Percentiles rank a stretch among this genome's conserved stretches.
Evolutionary conservation across 768 basidiomycete genomes (phyloP).

Genomic region (Tylopilus subfusipes): DNA sequence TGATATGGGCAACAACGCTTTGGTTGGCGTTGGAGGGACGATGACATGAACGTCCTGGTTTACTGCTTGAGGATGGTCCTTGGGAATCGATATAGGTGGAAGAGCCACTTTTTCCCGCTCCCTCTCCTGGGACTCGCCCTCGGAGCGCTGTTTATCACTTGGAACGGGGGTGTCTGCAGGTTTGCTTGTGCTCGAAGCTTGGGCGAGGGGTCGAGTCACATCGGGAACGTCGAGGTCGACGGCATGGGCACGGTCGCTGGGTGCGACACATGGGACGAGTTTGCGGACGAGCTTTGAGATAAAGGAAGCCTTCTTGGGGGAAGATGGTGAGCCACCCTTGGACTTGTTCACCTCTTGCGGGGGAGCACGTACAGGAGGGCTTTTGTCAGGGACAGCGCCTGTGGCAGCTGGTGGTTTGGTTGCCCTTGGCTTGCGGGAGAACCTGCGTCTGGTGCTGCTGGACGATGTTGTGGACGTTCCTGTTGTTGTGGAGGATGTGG

Average conservation of each 20-base stretch:
- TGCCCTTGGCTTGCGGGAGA: slow-evolving; percentile 29
- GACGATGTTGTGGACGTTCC: slow-evolving; percentile 22
- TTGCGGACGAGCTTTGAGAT: slow-evolving; percentile 56
- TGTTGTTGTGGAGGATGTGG: slow-evolving; percentile 22
- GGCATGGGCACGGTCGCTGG: slow-evolving; percentile 44
- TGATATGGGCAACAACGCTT: slow-evolving; percentile 47
- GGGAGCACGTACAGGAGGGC: slow-evolving; percentile 33
- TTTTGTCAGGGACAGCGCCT: slow-evolving; percentile 23
- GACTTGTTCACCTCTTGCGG: slow-evolving; percentile 34
- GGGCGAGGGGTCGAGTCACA: slow-evolving; percentile 14
- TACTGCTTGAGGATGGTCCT: slow-evolving; percentile 18
- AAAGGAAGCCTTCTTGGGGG: slow-evolving; percentile 48
- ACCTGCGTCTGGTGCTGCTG: slow-evolving; percentile 24
- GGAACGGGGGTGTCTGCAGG: slow-evolving; percentile 21
- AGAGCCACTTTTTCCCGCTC: slow-evolving; percentile 35
- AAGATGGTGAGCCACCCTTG: slow-evolving; percentile 32
- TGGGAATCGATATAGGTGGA: slow-evolving; percentile 19
- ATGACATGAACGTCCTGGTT: slow-evolving; percentile 37
- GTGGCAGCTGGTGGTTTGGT: slow-evolving; percentile 16
- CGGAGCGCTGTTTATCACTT: slow-evolving; percentile 29
- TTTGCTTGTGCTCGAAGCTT: slow-evolving; percentile 18
- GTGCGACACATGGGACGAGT: slow-evolving; percentile 65
- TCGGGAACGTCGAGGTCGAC: slow-evolving; percentile 39
- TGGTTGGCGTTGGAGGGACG: slow-evolving; percentile 49
- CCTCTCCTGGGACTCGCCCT: slow-evolving; percentile 30